Evolutionary conservation across 129 eudicot genomes (phyloP).

Genomic region (Artemisia argyi): DNA sequence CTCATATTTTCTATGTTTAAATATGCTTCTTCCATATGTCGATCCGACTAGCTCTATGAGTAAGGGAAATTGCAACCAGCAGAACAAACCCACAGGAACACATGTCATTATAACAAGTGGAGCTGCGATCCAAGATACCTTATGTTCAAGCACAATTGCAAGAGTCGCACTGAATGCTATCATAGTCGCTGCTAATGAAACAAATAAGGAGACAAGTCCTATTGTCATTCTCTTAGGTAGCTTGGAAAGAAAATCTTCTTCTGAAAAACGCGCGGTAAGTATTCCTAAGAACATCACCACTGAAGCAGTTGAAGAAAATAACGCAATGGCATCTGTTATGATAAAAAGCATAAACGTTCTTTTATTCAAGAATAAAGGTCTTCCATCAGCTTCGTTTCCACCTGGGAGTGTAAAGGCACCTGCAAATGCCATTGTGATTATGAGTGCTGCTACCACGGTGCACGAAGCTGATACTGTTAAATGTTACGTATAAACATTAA

Average conservation of each 20-base stretch:
- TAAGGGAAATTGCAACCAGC: slow-evolving; percentile 19
- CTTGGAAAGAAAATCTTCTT: slow-evolving; percentile 2
- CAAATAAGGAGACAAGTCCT: slow-evolving; percentile 17
- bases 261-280: slow-evolving; percentile 11
- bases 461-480: slow-evolving; percentile 7
- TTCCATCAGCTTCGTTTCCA: slow-evolving; percentile 16
- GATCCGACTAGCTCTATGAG: slow-evolving; percentile 13
- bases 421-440: slow-evolving; percentile 21
- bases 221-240: slow-evolving; percentile 17
- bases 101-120: slow-evolving; percentile 13
- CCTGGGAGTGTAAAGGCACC: slow-evolving; percentile 17
- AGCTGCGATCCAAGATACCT: slow-evolving; percentile 3
- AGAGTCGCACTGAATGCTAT: no score
- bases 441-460: not conserved
- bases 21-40: slow-evolving; percentile 19
- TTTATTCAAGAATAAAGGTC: not conserved
- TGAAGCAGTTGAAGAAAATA: not conserved
- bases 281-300: slow-evolving; percentile 22
- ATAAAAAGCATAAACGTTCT: slow-evolving; percentile 6
- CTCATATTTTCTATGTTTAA: not conserved
- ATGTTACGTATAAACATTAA: no score
- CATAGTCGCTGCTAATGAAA: slow-evolving; percentile 16
- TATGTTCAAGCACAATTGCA: no score
- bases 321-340: slow-evolving; percentile 13
- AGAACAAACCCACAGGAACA: slow-evolving; percentile 20